A percentile compares a stretch with the other conserved stretches of the same genome.
phyloP scores from a whole-genome alignment of 2,329 filamentous ascomycete genomes.

The Talaromyces sp. region DNA sequence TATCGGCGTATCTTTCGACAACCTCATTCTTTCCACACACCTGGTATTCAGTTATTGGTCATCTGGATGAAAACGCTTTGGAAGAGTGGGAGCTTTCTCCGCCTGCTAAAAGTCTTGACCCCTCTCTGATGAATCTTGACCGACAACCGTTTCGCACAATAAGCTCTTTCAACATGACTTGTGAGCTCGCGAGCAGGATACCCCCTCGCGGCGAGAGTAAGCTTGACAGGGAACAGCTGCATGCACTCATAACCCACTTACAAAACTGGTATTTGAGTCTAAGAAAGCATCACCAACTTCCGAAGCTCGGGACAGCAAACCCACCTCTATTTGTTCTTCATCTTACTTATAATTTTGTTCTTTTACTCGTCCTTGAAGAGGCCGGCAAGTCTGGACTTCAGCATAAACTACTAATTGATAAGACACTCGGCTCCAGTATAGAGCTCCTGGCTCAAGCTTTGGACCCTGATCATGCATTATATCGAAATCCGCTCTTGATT shows the following conservation, averaged over 20 bases:
- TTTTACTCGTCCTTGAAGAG: conserved; percentile 15
- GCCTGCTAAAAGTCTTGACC: background rate
- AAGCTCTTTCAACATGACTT: conserved; percentile 16
- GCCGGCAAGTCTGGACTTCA: conserved; percentile 1
- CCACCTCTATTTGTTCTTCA: conserved; percentile 14
- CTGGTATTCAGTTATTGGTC: conserved; percentile 6
- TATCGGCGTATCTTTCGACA: conserved; percentile 41
- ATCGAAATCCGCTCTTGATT: conserved; percentile 11
- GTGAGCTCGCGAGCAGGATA: conserved; percentile 12
- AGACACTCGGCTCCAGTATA: background rate
- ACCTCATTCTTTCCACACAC: conserved; percentile 7
- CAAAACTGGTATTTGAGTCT: conserved; percentile 16
- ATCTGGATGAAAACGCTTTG: conserved; percentile 17
- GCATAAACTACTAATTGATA: conserved; percentile 6
- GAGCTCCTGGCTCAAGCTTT: conserved; percentile 12
- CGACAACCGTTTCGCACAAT: conserved; percentile 16
- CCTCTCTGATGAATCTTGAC: background rate
- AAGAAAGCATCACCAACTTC: conserved; percentile 18
- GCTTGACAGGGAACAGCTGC: conserved; percentile 2
- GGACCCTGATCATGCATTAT: background rate
- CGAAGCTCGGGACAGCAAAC: conserved; percentile 3
- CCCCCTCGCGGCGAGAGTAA: conserved; percentile 3
- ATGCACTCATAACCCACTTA: conserved; percentile 9
- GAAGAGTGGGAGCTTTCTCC: conserved; percentile 18
- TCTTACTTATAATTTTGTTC: conserved; percentile 16